phyloP scores from a whole-genome alignment of 2,329 filamentous ascomycete genomes.

The Monosporascus sp. region DNA sequence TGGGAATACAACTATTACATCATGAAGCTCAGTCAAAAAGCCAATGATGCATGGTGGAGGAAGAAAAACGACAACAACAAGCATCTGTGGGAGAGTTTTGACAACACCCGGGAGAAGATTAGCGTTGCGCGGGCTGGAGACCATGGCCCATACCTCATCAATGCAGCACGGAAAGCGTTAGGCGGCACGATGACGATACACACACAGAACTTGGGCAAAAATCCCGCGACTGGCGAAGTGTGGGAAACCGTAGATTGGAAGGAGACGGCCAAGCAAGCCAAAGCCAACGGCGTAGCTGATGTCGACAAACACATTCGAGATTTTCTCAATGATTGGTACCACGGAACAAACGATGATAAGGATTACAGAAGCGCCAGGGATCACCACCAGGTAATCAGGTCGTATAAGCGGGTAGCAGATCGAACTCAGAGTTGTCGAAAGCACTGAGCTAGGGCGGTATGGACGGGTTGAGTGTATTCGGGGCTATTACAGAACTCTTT shows the following conservation, averaged over 20 bases:
- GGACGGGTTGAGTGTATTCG: background rate
- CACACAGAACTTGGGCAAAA: background rate
- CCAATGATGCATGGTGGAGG: background rate
- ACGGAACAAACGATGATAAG: background rate
- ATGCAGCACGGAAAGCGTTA: background rate
- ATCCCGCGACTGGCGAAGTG: slow-evolving; percentile 2
- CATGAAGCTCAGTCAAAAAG: background rate
- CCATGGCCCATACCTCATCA: slow-evolving; percentile 2
- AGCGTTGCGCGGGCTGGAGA: slow-evolving; percentile 1
- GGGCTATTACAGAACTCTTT: background rate
- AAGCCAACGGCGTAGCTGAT: slow-evolving; percentile 1
- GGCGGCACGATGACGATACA: slow-evolving; percentile 1
- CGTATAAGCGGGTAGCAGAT: slow-evolving; percentile 1
- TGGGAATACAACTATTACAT: slow-evolving; percentile 1
- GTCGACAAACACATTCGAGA: slow-evolving; percentile 1
- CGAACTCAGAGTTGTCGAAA: background rate
- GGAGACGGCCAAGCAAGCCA: background rate
- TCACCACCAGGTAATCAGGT: background rate
- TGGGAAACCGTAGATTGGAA: slow-evolving; percentile 3
- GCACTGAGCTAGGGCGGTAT: background rate
- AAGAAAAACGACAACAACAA: background rate
- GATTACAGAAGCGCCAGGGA: background rate
- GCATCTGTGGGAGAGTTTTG: background rate
- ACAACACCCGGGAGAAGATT: background rate
- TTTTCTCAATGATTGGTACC: slow-evolving; percentile 1